Base-by-base conservation (phyloP, 352 stramenopile genomes). In the Globisporangium recalcitrans region DNA sequence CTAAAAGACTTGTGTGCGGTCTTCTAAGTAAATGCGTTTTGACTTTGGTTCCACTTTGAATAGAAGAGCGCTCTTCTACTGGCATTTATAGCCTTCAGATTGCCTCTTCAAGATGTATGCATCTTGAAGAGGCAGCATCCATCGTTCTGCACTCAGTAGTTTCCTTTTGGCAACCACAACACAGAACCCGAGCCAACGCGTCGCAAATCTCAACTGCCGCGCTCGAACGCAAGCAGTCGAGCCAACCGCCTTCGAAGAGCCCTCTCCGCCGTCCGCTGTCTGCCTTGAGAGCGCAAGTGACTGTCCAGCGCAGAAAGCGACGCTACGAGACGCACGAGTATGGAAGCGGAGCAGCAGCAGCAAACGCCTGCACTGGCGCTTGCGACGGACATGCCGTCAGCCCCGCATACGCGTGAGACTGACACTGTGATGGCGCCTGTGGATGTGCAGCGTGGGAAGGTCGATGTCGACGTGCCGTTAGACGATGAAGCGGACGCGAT, bases 321-420 rank as follows among this genome's bases (percentile, higher is more conserved):
- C 19, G 16, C 16, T 44, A 42, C 21, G 26, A 46, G 19, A 32
- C 53, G 38, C 38, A 27, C 22, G 36, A 32, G 31, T 19, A 56
- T 61, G 42, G 52, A 66, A 21, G 32, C 51, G 2, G 40, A 62
- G 31, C 53, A 48, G 0, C 40, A 61, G 55, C 53, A 55, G 22
- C 10, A 36, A 8, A 44, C 16, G 24, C 21, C 26, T 2, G 3
- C 8, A 36, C 9, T 38, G 26, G 48, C n/a, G 29, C 26, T n/a
- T 36, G 16, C 8, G 19, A 26, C 26, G 38, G 38, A 44, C 16
- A 21, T 44, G 38, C 16, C 14, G 36, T 7, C 11, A 6, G 36
- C 13, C 7, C 3, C 38, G 16, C 16, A 21, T 10, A 16, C 6
- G 16, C n/a, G 38, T 16, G 2, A 22, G 16, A 22, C 6, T 9